Base-by-base conservation (phyloP, 139 green algal genomes). In the Marvania coccoides region DNA sequence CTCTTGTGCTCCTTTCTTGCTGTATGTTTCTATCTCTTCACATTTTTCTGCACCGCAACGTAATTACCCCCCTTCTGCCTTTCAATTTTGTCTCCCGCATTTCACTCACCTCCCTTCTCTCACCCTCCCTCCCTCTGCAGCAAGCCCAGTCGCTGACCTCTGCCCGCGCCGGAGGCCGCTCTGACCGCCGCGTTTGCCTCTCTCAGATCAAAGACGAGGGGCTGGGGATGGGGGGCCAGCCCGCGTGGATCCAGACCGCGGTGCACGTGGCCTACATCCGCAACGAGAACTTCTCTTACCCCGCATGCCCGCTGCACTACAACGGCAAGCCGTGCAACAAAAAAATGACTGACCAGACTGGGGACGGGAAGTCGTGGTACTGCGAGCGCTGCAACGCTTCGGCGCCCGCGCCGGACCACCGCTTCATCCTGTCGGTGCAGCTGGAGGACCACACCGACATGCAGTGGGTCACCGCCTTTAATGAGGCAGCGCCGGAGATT, bases 161-260 rank as follows among this genome's bases (percentile, higher is more conserved):
- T 24, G 31, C 15, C 3, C 37, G 66, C 19, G 81, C 76, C 5
- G 79, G 82, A 26, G 76, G 81, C 40, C 34, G 72, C 2, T 13
- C 31, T 28, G 85, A 95, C 71, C 67, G 82, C 9, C 81, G 87
- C 47, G 70, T 82, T 33, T 83, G 68, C 3, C 59, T 97, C 5
- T 37, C 47, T 0, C 65, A 78, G 51, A 95, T 97, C 59, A 83
- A 87, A 70, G 83, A 88, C 33, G 91, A 97, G 83, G 55, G 64
- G 10, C 54, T 97, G 54, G 91, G 90, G 42, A 63, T 55, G 12
- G 53, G 31, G 3, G 79, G 78, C 10, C 66, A 81, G 47, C 39
- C 90, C 4, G 91, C 87, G 23, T 97, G 69, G 55, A 77, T 95
- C 6, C 62, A 62, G 55, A 67, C 88, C 8, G 29, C 30, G 7